Base-by-base conservation (phyloP, 2,329 filamentous ascomycete genomes). In the Diplodia scrobiculata region DNA sequence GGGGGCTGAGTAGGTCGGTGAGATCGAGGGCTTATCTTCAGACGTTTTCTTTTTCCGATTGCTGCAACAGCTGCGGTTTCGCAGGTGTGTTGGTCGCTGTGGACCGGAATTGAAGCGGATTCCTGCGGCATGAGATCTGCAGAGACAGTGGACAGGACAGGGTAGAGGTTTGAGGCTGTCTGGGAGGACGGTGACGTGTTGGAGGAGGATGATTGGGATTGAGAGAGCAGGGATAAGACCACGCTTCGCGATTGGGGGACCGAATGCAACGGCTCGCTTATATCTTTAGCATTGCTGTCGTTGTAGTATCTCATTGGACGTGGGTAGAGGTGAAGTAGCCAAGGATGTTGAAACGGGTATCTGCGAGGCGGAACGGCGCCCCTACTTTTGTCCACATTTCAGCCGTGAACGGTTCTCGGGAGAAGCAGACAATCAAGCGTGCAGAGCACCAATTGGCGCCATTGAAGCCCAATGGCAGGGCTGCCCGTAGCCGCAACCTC, bases 31-130 rank as follows among this genome's bases (percentile, higher is more conserved):
- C 53, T 45, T 27, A 58, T 45, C 21, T 36, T 36, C 13, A 9
- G 41, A 45, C n/a, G 2, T 19, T 45, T 45, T 45, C 41, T n/a
- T 19, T 45, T 10, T 19, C 41, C 41, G 25, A n/a, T 19, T 29
- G 17, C 29, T 58, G 53, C 36, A 45, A 27, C 53, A 14, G 32
- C 52, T 55, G 52, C 52, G 13, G 52, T 55, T 55, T 38, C 32
- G 53, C 38, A 36, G 19, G 19, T 45, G 34, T 45, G 34, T 41
- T 36, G 19, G 34, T 14, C 13, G 19, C 19, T 45, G 3, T 11
- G 32, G 7, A 19, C 25, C 7, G 21, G 17, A 21, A 27, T 19
- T 21, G 36, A 21, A 17, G 19, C n/a, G 32, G 52, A 11, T 11
- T 17, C 29, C 7, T n/a, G 32, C 29, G 32, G 52, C 32, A 11